Evolutionary conservation across 805 yeast genomes (phyloP).

Genomic region (Sugiyamaella valdiviana): DNA sequence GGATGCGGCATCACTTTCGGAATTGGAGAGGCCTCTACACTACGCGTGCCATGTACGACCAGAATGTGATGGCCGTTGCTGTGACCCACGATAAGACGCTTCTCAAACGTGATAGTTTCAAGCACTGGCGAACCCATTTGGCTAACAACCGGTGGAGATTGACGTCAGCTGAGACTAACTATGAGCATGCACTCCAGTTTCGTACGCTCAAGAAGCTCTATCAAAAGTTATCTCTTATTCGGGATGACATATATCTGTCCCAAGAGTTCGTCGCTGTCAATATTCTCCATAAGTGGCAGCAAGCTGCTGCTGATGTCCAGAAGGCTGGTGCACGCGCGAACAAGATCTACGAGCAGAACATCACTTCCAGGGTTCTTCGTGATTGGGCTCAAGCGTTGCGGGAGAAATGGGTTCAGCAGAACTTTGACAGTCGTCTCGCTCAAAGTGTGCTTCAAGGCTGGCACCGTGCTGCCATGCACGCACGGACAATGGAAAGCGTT

Average conservation of each 20-base stretch:
- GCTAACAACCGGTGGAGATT: no score
- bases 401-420: background rate
- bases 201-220: background rate
- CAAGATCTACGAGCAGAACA: background rate
- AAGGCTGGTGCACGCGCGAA: background rate
- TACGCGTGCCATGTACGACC: background rate
- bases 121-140: no score
- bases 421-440: background rate
- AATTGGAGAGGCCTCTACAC: background rate
- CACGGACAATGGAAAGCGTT: background rate
- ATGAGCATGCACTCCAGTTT: background rate
- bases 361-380: background rate
- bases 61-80: conserved; percentile 4
- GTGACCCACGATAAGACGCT: background rate
- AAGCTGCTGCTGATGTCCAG: background rate
- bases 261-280: background rate
- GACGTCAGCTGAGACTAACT: background rate
- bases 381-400: background rate
- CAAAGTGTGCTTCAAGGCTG: background rate
- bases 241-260: background rate
- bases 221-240: background rate
- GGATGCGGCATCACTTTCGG: background rate
- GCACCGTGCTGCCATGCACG: background rate
- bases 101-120: conserved; percentile 1
- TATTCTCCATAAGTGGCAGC: conserved; percentile 1